Conservation (phyloP, 2,329 filamentous ascomycete species). For the Neopestalotiopsis sp. region DNA sequence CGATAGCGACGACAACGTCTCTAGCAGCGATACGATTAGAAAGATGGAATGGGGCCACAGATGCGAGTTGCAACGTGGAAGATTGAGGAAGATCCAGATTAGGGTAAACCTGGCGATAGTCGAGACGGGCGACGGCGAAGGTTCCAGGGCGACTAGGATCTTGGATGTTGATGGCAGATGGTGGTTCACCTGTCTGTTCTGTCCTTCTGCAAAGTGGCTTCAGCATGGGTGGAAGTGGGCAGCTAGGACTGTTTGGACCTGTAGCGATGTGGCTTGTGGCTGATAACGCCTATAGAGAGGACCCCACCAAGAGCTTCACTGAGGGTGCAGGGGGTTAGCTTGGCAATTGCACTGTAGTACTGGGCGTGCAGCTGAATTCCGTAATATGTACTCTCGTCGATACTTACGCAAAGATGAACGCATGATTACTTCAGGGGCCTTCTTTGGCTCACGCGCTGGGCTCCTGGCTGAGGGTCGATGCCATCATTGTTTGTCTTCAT, state of each 20-base stretch:
- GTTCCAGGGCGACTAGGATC: neutral
- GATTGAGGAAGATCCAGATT: neutral
- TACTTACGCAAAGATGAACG: neutral
- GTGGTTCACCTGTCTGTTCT: neutral
- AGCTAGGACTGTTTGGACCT: neutral
- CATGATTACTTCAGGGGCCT: neutral
- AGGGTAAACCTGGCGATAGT: neutral
- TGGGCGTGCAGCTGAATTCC: no score
- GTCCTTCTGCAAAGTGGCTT: slow-evolving; percentile 16
- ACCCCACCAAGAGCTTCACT: slow-evolving; percentile 5
- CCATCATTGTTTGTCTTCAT: no score
- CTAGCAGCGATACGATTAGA: neutral
- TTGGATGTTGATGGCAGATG: neutral
- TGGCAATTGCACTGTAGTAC: neutral
- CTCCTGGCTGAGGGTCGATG: no score
- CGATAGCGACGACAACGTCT: neutral
- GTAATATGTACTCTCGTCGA: neutral
- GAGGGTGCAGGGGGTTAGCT: neutral
- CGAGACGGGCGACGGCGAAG: neutral
- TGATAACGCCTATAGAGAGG: neutral
- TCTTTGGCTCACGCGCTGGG: no score
- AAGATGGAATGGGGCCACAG: neutral
- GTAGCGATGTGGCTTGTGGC: slow-evolving; percentile 5
- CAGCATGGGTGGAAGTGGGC: neutral
- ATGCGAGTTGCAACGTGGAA: neutral